Percentiles rank a stretch among this genome's conserved stretches.
These are phyloP conservation scores for Gossypium arboreum DNA, from an alignment of 345 rosid species.

Conservation along the genomic window DNA sequence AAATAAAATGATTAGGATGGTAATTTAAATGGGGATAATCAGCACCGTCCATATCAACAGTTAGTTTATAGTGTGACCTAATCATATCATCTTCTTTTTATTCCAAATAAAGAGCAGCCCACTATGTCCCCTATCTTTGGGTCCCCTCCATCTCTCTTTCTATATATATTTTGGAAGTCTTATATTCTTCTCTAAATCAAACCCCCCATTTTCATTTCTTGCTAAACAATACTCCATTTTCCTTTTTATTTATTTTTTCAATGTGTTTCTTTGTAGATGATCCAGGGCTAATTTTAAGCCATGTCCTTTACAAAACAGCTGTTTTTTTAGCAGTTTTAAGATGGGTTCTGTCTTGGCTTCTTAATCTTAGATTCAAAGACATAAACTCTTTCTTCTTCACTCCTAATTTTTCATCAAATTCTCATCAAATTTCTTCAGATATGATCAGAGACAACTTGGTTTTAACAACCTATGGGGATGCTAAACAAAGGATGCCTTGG, in stretches of 20 bases:
- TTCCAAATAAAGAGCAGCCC: neutral
- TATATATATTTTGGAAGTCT: neutral
- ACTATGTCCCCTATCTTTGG: neutral
- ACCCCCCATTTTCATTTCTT: conserved; percentile 22
- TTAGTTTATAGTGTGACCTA: conserved; percentile 11
- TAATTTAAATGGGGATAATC: neutral
- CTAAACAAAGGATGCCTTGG: conserved; percentile 31
- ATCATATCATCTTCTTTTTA: neutral
- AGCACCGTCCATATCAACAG: conserved; percentile 11
- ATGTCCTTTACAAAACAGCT: conserved; percentile 70
- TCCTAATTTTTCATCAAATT: neutral
- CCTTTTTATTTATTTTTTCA: neutral
- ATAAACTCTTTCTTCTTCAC: conserved; percentile 18
- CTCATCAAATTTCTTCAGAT: conserved; percentile 30
- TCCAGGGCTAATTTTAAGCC: conserved; percentile 46
- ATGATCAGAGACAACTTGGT: conserved; percentile 51
- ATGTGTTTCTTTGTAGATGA: conserved; percentile 75
- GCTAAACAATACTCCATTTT: neutral
- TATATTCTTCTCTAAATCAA: neutral
- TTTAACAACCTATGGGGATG: conserved; percentile 55
- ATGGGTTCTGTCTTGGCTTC: conserved; percentile 62
- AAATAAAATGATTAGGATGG: no score
- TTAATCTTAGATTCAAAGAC: conserved; percentile 44
- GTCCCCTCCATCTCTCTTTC: neutral
- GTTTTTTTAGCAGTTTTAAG: conserved; percentile 57